phyloP scores from a whole-genome alignment of 768 basidiomycete species.

The Amanita polypyramis region DNA sequence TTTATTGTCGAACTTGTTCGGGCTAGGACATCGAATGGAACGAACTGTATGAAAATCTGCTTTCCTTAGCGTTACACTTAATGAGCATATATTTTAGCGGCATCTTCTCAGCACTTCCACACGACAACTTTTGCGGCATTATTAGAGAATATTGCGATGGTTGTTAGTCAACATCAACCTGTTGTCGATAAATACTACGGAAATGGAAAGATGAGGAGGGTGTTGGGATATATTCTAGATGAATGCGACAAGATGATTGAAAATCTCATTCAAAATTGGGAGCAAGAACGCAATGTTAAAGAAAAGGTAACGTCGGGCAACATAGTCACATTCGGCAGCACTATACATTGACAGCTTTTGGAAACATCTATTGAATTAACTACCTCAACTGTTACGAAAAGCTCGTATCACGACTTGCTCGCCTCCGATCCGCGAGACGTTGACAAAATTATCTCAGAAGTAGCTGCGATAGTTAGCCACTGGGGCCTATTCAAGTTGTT shows the following conservation, averaged over 20 bases:
- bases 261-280: slow-evolving; percentile 74
- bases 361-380: slow-evolving; percentile 33
- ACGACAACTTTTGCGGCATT: slow-evolving; percentile 83
- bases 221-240: slow-evolving; percentile 63
- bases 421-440: slow-evolving; percentile 80
- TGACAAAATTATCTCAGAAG: slow-evolving; percentile 81
- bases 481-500: slow-evolving; percentile 72
- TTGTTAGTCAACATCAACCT: slow-evolving; percentile 95
- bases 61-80: background rate
- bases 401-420: slow-evolving; percentile 35
- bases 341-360: slow-evolving; percentile 20
- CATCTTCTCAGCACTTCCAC: slow-evolving; percentile 88
- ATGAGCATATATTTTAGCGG: slow-evolving; percentile 27
- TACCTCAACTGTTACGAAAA: slow-evolving; percentile 19
- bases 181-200: slow-evolving; percentile 99
- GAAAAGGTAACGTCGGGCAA: slow-evolving; percentile 45
- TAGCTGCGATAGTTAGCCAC: slow-evolving; percentile 81
- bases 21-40: slow-evolving; percentile 45
- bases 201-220: slow-evolving; percentile 70
- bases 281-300: slow-evolving; percentile 78
- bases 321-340: background rate
- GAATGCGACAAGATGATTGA: slow-evolving; percentile 84
- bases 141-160: slow-evolving; percentile 91
- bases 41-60: background rate
- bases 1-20: slow-evolving; percentile 90